Evolutionary conservation across 2,329 filamentous ascomycete genomes (phyloP), one percentile per base, ranked within the genome.

Genomic region (Fusarium caatingaense): DNA sequence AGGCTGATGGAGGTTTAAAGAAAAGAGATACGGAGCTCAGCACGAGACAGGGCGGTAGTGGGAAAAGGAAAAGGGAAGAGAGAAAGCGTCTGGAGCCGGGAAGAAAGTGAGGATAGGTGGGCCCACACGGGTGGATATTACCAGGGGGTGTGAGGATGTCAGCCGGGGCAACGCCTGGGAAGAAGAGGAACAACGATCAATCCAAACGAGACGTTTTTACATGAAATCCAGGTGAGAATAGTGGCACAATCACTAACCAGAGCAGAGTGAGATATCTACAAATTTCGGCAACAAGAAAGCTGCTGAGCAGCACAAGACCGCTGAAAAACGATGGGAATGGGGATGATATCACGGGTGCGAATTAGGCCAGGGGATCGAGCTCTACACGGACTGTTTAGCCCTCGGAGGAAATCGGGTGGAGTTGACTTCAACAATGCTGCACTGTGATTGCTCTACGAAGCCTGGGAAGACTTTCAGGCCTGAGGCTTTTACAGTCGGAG

Each of bases 51-150:
- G 72, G 74, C 75, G 75, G 77, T 72, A 78, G 68, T 76, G 72
- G 77, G 77, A 77, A 76, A 80, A 78, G 79, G 78, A 79, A 78
- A 79, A 80, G 78, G 78, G 79, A 79, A 80, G 78, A 81, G 76
- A 78, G 77, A 79, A 73, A 78, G 76, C 78, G 71, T 67, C 73
- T 76, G 77, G 74, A 77, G 75, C 78, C 77, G 74, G 76, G 75
- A 77, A 72, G 74, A 75, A 75, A 78, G 76, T 72, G 74, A 76
- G 76, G 74, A 78, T 76, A 76, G 76, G 76, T 76, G 76, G 77
- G 68, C 76, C 78, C 79, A 80, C 78, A 70, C 71, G 69, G 71
- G 72, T 72, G 76, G 67, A 71, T 74, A 68, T 71, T 61, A 62
- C 65, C 68, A 72, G 76, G 77, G 78, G 75, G 68, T 42, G 72